Evolutionary conservation across 768 basidiomycete genomes (phyloP).

Genomic region (Termitomyces sp.): DNA sequence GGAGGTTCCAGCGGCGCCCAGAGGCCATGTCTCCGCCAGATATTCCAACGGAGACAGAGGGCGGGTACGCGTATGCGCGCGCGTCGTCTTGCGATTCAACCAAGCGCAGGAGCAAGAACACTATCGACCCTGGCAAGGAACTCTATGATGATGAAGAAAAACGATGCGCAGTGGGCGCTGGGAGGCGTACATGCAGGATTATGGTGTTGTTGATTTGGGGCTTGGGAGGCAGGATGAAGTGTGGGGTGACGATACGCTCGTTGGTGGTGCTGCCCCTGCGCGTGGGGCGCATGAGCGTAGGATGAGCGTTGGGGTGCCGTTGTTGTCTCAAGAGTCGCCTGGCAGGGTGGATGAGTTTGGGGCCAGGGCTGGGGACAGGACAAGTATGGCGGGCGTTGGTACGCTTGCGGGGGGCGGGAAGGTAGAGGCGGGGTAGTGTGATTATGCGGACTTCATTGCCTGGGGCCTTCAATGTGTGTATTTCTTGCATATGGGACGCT

Average conservation of each 20-base stretch:
- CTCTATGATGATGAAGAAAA: conserved; percentile 9
- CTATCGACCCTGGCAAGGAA: not conserved
- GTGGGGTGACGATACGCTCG: conserved; percentile 22
- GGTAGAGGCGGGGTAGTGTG: too few relatives aligned
- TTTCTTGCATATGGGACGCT: too few relatives aligned
- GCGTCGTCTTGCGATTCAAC: conserved; percentile 23
- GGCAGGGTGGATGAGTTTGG: too few relatives aligned
- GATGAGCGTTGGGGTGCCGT: conserved; percentile 27
- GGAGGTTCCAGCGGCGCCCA: conserved; percentile 24
- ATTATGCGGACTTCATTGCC: too few relatives aligned
- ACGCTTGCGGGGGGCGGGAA: too few relatives aligned
- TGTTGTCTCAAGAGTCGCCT: conserved; percentile 11
- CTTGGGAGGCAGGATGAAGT: conserved; percentile 24
- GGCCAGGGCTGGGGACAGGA: too few relatives aligned
- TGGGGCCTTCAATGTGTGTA: too few relatives aligned
- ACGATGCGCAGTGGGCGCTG: conserved; percentile 34
- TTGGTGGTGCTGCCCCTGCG: not conserved
- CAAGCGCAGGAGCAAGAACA: not conserved
- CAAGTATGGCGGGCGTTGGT: too few relatives aligned
- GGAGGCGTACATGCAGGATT: conserved; percentile 35
- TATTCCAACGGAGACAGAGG: conserved; percentile 14
- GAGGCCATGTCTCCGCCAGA: not conserved
- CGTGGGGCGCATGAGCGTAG: conserved; percentile 21
- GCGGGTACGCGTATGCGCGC: conserved; percentile 40
- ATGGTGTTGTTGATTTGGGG: conserved; percentile 29